These are phyloP conservation scores for Pseudoperonospora humuli DNA, from an alignment of 352 stramenopile species.

Conservation along the genomic window DNA sequence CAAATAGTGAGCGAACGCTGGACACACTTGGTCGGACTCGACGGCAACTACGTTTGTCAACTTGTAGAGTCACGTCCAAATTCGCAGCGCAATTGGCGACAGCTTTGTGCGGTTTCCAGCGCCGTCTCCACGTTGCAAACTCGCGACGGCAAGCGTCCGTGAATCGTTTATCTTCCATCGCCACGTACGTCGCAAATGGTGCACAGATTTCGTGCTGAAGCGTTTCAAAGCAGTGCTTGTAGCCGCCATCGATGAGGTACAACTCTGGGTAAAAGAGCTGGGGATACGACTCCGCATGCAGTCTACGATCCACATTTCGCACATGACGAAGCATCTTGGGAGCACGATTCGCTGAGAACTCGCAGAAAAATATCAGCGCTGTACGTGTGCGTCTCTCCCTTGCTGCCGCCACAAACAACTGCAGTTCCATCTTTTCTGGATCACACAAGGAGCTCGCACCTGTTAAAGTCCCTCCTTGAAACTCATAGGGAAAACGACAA, in stretches of 20 bases:
- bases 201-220: conserved; percentile 29
- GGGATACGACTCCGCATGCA: conserved; percentile 50
- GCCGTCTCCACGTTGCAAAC: conserved; percentile 36
- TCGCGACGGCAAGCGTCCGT: conserved; percentile 35
- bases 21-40: background rate
- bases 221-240: conserved; percentile 63
- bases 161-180: conserved; percentile 45
- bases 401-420: conserved; percentile 24
- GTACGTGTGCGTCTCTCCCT: conserved; percentile 22
- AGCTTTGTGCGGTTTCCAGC: conserved; percentile 44
- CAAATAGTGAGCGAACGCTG: conserved; percentile 24
- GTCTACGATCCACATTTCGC: conserved; percentile 49
- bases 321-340: conserved; percentile 66
- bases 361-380: conserved; percentile 60
- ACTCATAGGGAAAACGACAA: conserved; percentile 56
- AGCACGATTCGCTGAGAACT: conserved; percentile 59
- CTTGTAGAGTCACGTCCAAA: conserved; percentile 20
- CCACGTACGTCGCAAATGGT: conserved; percentile 28
- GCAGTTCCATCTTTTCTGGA: conserved; percentile 32
- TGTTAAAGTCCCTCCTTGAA: conserved; percentile 32
- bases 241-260: conserved; percentile 63
- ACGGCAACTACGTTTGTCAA: background rate
- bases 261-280: conserved; percentile 61
- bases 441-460: conserved; percentile 34
- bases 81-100: conserved; percentile 27